phyloP scores from a whole-genome alignment of 345 rosid genomes.

The Sisymbrium altissimum region DNA sequence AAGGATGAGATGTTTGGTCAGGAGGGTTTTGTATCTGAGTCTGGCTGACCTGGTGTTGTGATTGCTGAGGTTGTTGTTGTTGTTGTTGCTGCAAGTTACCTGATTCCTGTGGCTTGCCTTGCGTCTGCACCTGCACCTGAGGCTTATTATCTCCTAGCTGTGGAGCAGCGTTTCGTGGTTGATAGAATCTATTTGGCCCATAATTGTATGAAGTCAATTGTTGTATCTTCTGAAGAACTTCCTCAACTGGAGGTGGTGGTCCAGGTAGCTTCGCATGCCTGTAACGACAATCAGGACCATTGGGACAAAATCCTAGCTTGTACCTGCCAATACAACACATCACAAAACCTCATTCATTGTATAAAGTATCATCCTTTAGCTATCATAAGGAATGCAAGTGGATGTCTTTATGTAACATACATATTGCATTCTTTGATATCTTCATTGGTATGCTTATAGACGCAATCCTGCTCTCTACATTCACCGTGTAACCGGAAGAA shows the following conservation, averaged over 20 bases:
- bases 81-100: conserved; percentile 47
- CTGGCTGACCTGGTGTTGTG: conserved; percentile 66
- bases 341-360: neutral
- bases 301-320: conserved; percentile 97
- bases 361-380: neutral
- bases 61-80: conserved; percentile 61
- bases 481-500: conserved; percentile 86
- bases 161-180: conserved; percentile 55
- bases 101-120: conserved; percentile 52
- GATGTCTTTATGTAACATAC: too few species aligned
- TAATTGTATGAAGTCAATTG: conserved; percentile 64
- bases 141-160: conserved; percentile 65
- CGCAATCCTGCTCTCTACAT: conserved; percentile 98
- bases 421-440: conserved; percentile 99
- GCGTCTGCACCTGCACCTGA: conserved; percentile 57
- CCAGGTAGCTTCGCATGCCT: conserved; percentile 93
- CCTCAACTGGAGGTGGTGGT: conserved; percentile 95
- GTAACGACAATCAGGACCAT: conserved; percentile 94
- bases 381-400: too few species aligned
- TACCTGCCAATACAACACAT: conserved; percentile 54
- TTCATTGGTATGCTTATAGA: conserved; percentile 92
- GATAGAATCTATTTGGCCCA: conserved; percentile 70
- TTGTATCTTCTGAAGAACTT: conserved; percentile 95
- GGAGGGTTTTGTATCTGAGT: conserved; percentile 62
- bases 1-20: conserved; percentile 56